Conservation (phyloP, 371 early-diverging fungal genomes). For the Globomyces sp. region DNA sequence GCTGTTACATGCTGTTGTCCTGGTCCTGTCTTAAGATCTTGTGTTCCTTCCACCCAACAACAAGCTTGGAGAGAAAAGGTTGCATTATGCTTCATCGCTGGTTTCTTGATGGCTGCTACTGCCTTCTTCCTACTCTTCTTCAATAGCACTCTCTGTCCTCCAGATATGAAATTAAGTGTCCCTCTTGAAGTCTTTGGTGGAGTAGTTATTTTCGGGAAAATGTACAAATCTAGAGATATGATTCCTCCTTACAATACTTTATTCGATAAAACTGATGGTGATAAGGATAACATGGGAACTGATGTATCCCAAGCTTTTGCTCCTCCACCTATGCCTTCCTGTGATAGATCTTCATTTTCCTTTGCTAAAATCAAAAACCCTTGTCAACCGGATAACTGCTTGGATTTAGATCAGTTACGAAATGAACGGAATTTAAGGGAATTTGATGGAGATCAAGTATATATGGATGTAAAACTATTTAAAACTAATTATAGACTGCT, state of each 20-base stretch:
- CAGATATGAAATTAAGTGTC: not conserved
- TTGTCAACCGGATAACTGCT: constrained; percentile 13
- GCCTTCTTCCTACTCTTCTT: constrained; percentile 43
- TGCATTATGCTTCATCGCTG: constrained; percentile 45
- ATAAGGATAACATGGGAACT: constrained; percentile 2
- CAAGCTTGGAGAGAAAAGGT: constrained; percentile 54
- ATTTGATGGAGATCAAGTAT: too few relatives aligned
- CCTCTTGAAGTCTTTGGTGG: constrained; percentile 2
- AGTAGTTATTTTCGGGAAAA: constrained; percentile 35
- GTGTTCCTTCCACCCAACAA: constrained; percentile 11
- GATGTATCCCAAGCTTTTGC: constrained; percentile 17
- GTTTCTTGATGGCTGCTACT: constrained; percentile 28
- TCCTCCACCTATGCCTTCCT: not conserved
- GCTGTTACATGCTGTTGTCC: constrained; percentile 5
- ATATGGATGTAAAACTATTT: not conserved
- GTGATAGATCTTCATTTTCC: not conserved
- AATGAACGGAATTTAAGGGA: too few relatives aligned
- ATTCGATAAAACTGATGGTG: constrained; percentile 7
- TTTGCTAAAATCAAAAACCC: constrained; percentile 18
- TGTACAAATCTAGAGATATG: constrained; percentile 36
- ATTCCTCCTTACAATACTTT: constrained; percentile 25
- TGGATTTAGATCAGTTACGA: constrained; percentile 4
- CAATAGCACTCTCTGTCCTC: constrained; percentile 35
- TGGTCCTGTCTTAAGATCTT: not conserved
- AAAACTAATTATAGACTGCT: not conserved